phyloP scores from a whole-genome alignment of 805 yeast genomes.

The Saccharomycopsis sp. region DNA sequence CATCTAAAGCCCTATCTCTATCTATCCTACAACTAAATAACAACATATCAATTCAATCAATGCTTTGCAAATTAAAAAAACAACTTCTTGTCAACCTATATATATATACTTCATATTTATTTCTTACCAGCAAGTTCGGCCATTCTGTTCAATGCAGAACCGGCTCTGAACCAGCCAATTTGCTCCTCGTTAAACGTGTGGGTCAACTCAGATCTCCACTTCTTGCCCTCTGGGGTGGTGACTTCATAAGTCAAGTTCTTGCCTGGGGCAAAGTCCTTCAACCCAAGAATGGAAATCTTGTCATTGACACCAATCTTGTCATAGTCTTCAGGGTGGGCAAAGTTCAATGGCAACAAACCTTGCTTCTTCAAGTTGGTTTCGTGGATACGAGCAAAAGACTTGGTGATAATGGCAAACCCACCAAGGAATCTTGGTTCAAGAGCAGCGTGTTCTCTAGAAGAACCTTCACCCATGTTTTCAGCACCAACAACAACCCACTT shows the following conservation, averaged over 20 bases:
- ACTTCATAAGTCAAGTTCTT: conserved; percentile 75
- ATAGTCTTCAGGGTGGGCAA: conserved; percentile 79
- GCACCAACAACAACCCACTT: conserved; percentile 98
- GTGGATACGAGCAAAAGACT: conserved; percentile 97
- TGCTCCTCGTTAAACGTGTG: conserved; percentile 97
- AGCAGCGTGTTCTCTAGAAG: conserved; percentile 99
- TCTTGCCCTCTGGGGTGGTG: conserved; percentile 58
- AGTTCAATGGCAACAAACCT: conserved; percentile 96
- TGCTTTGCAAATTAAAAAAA: too few relatives aligned
- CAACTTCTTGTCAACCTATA: too few relatives aligned
- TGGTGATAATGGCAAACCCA: conserved; percentile 95
- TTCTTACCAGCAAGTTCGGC: conserved; percentile 30
- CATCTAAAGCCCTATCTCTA: too few relatives aligned
- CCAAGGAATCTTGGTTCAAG: conserved; percentile 98
- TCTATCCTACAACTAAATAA: too few relatives aligned
- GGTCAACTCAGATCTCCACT: conserved; percentile 86
- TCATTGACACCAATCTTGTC: conserved; percentile 90
- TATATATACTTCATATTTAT: too few relatives aligned
- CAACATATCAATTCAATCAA: too few relatives aligned
- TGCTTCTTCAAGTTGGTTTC: conserved; percentile 99
- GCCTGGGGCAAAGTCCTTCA: conserved; percentile 85
- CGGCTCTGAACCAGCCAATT: conserved; percentile 98
- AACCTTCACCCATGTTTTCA: conserved; percentile 99
- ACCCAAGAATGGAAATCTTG: conserved; percentile 78
- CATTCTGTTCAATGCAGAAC: conserved; percentile 98